Evolutionary conservation across 2,329 filamentous ascomycete genomes (phyloP).

Genomic region (Phialophora chinensis): DNA sequence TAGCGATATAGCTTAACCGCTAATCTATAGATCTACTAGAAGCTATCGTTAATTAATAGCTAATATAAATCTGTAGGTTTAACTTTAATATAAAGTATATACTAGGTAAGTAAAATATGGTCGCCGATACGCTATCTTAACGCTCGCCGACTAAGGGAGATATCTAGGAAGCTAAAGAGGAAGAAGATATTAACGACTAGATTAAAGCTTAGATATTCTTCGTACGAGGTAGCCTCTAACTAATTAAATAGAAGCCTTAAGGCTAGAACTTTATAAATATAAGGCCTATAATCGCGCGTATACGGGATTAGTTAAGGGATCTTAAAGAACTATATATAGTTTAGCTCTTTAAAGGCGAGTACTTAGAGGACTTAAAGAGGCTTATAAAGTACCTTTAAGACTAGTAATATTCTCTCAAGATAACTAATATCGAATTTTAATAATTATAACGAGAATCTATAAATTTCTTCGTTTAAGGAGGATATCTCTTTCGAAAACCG

Average conservation of each 20-base stretch:
- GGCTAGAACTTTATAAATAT: not conserved
- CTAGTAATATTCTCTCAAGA: not conserved
- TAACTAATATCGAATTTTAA: not conserved
- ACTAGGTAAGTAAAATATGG: not conserved
- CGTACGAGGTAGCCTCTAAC: not conserved
- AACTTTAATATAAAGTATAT: slow-evolving; percentile 1
- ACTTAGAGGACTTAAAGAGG: too few relatives aligned
- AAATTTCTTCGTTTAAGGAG: not conserved
- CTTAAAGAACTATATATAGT: too few relatives aligned
- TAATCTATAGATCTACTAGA: slow-evolving; percentile 7
- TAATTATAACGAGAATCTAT: not conserved
- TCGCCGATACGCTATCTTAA: not conserved
- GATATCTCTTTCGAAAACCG: not conserved
- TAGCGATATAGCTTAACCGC: not conserved
- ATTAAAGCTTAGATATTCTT: not conserved
- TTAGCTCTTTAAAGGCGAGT: too few relatives aligned
- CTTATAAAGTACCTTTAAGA: too few relatives aligned
- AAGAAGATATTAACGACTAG: slow-evolving; percentile 11
- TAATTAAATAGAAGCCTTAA: not conserved
- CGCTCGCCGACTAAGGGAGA: not conserved
- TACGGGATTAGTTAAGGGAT: not conserved
- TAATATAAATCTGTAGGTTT: not conserved
- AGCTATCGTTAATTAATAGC: not conserved
- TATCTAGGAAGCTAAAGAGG: not conserved
- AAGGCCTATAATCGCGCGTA: not conserved